phyloP scores from a whole-genome alignment of 208 protist genomes.

The Herpetomonas samuelpessoai region DNA sequence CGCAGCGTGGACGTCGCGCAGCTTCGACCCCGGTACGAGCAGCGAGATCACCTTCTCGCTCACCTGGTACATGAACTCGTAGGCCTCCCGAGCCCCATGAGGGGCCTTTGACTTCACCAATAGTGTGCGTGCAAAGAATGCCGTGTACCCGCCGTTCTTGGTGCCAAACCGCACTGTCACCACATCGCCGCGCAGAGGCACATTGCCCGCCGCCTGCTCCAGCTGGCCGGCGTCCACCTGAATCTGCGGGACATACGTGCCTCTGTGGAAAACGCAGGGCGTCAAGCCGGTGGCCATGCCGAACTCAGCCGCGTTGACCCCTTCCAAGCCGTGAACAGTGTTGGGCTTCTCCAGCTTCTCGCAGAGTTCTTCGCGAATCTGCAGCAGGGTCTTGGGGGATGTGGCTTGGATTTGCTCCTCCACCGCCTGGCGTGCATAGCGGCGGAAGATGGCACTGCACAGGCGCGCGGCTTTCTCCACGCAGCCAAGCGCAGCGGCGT shows the following conservation, averaged over 20 bases:
- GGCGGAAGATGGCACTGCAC: conserved; percentile 76
- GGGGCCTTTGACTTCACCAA: conserved; percentile 70
- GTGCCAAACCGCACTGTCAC: conserved; percentile 77
- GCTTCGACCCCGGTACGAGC: conserved; percentile 45
- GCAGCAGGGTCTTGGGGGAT: conserved; percentile 49
- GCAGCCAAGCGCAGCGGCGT: conserved; percentile 52
- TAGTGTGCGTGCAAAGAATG: conserved; percentile 79
- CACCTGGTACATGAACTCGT: conserved; percentile 74
- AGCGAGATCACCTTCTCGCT: conserved; percentile 64
- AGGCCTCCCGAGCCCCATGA: conserved; percentile 53
- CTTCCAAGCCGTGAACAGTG: conserved; percentile 67
- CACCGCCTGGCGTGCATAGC: conserved; percentile 57
- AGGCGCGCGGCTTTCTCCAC: conserved; percentile 76
- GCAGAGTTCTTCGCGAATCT: conserved; percentile 66
- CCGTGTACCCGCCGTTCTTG: conserved; percentile 74
- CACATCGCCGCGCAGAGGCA: conserved; percentile 54
- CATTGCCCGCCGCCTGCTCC: background rate
- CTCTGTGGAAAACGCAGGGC: conserved; percentile 70
- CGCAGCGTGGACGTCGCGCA: conserved; percentile 60
- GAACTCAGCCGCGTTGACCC: conserved; percentile 61
- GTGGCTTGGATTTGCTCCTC: conserved; percentile 45
- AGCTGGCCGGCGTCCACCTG: conserved; percentile 31
- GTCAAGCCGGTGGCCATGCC: conserved; percentile 60
- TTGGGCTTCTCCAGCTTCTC: conserved; percentile 66
- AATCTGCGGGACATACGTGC: conserved; percentile 60